Percentiles rank a stretch among this genome's conserved stretches.
Evolutionary conservation across 2,329 filamentous ascomycete genomes (phyloP).

Genomic region (Penicillium sp.): DNA sequence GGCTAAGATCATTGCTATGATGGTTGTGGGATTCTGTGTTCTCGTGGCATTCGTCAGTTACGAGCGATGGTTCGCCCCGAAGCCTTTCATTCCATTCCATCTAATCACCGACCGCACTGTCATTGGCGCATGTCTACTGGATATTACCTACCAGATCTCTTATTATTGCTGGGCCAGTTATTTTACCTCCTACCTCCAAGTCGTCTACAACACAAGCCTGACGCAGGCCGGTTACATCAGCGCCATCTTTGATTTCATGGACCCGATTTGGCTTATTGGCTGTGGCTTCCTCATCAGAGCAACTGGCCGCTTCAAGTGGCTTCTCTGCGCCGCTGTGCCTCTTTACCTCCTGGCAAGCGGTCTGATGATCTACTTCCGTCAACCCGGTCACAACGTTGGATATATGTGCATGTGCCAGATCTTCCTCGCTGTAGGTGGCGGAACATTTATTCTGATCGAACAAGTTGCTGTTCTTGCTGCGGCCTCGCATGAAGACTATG

Average conservation of each 20-base stretch:
- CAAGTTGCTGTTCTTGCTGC: slow-evolving; percentile 58
- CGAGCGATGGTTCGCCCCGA: slow-evolving; percentile 53
- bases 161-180: slow-evolving; percentile 35
- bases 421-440: slow-evolving; percentile 57
- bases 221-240: slow-evolving; percentile 43
- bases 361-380: slow-evolving; percentile 59
- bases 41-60: slow-evolving; percentile 55
- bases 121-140: slow-evolving; percentile 30
- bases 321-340: slow-evolving; percentile 54
- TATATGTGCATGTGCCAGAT: slow-evolving; percentile 61
- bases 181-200: slow-evolving; percentile 27
- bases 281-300: slow-evolving; percentile 51
- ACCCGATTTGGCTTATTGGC: slow-evolving; percentile 23
- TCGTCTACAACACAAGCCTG: slow-evolving; percentile 33
- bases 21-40: slow-evolving; percentile 54
- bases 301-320: slow-evolving; percentile 55
- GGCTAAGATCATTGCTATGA: slow-evolving; percentile 50
- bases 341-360: slow-evolving; percentile 55
- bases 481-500: slow-evolving; percentile 56
- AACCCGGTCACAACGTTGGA: slow-evolving; percentile 47
- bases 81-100: slow-evolving; percentile 50
- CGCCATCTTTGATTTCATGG: slow-evolving; percentile 52
- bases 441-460: slow-evolving; percentile 53
- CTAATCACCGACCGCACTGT: slow-evolving; percentile 26
- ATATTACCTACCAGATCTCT: slow-evolving; percentile 31